These are phyloP conservation scores for Puya raimondii DNA, from an alignment of 176 grass and related monocot species.

Conservation along the genomic window DNA sequence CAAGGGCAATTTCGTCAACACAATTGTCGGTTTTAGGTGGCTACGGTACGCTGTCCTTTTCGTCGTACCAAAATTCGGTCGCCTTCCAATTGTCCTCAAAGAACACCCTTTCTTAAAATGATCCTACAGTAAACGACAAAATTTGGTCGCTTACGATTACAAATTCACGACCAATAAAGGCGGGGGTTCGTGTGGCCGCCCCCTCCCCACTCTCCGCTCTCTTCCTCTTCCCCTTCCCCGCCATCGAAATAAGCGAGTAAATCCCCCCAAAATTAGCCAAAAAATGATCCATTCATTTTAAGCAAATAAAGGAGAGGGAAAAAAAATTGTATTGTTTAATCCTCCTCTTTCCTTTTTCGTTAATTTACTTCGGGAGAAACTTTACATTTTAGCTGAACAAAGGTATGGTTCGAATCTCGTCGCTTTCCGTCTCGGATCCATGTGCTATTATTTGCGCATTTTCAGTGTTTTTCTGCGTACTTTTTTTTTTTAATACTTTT, in stretches of 20 bases:
- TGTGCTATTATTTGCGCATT: too few relatives aligned
- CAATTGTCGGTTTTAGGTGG: not conserved
- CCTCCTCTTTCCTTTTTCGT: too few relatives aligned
- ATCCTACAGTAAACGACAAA: not conserved
- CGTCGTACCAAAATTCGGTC: not conserved
- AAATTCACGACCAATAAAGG: slow-evolving; percentile 11
- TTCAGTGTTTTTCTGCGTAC: too few relatives aligned
- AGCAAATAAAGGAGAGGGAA: not conserved
- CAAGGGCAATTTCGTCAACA: slow-evolving; percentile 13
- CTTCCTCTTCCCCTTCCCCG: slow-evolving; percentile 29
- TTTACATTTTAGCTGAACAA: too few relatives aligned
- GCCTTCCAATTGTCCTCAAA: not conserved
- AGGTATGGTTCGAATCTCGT: too few relatives aligned
- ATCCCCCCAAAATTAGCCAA: not conserved
- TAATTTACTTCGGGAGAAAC: too few relatives aligned
- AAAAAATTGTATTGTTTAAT: too few relatives aligned
- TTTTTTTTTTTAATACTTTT: slow-evolving; percentile 12
- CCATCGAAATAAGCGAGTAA: slow-evolving; percentile 25
- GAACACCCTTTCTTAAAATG: not conserved
- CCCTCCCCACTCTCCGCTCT: slow-evolving; percentile 6
- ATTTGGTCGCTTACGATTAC: not conserved
- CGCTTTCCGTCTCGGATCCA: too few relatives aligned
- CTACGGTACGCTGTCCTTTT: slow-evolving; percentile 12
- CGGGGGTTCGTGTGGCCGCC: slow-evolving; percentile 24
- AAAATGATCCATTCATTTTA: not conserved